Evolutionary conservation across 805 yeast species (phyloP).

Genomic region (Ogataea minuta): DNA sequence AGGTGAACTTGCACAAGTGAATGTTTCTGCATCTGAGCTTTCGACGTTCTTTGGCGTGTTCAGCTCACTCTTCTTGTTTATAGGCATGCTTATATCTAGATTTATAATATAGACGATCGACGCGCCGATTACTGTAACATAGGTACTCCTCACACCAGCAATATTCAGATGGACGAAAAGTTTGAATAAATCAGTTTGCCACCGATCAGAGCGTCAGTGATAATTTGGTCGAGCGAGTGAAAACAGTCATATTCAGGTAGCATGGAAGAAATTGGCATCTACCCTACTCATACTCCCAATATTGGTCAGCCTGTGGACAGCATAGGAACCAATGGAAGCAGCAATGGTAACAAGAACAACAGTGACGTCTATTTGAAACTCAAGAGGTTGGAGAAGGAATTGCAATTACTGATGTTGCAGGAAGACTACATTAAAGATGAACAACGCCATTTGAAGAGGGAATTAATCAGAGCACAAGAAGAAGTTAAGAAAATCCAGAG

Average conservation of each 20-base stretch:
- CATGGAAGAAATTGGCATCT: conserved; percentile 67
- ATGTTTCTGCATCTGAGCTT: conserved; percentile 1
- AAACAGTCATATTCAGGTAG: background rate
- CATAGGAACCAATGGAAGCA: conserved; percentile 25
- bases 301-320: conserved; percentile 26
- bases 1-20: background rate
- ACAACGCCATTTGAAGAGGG: conserved; percentile 93
- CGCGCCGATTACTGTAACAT: conserved; percentile 7
- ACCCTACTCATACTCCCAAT: conserved; percentile 30
- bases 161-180: conserved; percentile 3
- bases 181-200: conserved; percentile 15
- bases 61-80: conserved; percentile 6
- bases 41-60: conserved; percentile 2
- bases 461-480: conserved; percentile 94
- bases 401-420: conserved; percentile 79
- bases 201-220: conserved; percentile 9
- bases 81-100: conserved; percentile 6
- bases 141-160: conserved; percentile 6
- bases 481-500: conserved; percentile 97
- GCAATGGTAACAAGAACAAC: conserved; percentile 24
- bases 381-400: conserved; percentile 87
- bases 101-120: conserved; percentile 6
- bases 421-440: conserved; percentile 98
- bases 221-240: background rate
- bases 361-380: conserved; percentile 77